These are phyloP conservation scores for Ramicandelaber brevisporus DNA, from an alignment of 192 early-diverging fungal genomes.

Conservation along the genomic window DNA sequence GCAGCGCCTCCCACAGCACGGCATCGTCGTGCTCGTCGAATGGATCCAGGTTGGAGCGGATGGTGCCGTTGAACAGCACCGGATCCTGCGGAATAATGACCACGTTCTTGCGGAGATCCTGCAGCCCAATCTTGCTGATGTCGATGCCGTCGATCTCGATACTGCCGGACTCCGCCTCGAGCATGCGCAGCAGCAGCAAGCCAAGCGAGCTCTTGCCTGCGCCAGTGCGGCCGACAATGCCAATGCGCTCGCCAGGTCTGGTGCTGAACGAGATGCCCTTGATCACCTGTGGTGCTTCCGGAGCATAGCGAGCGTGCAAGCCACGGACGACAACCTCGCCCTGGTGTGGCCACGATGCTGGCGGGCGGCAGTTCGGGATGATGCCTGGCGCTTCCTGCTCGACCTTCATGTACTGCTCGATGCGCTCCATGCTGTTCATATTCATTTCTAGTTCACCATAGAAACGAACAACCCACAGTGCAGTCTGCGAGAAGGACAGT, in stretches of 20 bases:
- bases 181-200: conserved; percentile 40
- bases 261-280: conserved; percentile 43
- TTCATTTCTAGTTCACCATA: conserved; percentile 52
- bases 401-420: conserved; percentile 43
- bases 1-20: conserved; percentile 50
- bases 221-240: conserved; percentile 69
- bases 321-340: conserved; percentile 41
- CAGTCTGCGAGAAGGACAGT: conserved; percentile 40
- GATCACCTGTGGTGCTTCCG: conserved; percentile 40
- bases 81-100: conserved; percentile 79
- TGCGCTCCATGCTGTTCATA: conserved; percentile 55
- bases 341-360: conserved; percentile 34
- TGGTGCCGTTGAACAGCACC: conserved; percentile 38
- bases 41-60: conserved; percentile 72
- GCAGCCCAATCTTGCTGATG: conserved; percentile 36
- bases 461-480: conserved; percentile 40
- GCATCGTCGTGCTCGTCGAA: conserved; percentile 43
- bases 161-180: conserved; percentile 28
- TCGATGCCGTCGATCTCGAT: conserved; percentile 54
- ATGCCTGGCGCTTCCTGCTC: conserved; percentile 46
- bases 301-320: conserved; percentile 39
- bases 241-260: conserved; percentile 46
- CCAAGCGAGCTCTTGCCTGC: conserved; percentile 49
- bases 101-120: conserved; percentile 39
- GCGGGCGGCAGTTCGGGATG: conserved; percentile 18